These are phyloP conservation scores for Salix brachista DNA, from an alignment of 345 rosid genomes.

Conservation along the genomic window DNA sequence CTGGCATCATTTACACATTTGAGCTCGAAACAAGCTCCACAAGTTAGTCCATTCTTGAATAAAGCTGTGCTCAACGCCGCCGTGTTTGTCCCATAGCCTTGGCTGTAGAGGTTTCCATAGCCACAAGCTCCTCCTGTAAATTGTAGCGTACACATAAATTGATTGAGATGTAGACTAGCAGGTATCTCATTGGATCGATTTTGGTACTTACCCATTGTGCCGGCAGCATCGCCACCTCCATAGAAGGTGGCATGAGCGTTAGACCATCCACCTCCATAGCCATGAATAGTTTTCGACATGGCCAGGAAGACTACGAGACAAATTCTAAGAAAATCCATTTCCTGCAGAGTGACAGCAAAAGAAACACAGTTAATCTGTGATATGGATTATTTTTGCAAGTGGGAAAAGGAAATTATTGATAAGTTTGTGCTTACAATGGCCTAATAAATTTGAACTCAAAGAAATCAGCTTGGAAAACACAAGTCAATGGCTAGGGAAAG, in stretches of 20 bases:
- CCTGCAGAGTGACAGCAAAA: constrained; percentile 10
- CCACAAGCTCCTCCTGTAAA: constrained; percentile 28
- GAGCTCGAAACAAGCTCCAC: constrained; percentile 27
- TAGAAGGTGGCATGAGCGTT: constrained; percentile 46
- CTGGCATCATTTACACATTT: constrained; percentile 20
- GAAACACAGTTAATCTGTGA: neutral
- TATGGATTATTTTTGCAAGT: neutral
- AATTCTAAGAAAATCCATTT: constrained; percentile 38
- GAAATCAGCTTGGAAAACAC: neutral
- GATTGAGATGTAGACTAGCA: neutral
- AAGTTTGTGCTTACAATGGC: constrained; percentile 6
- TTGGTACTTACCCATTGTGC: constrained; percentile 40
- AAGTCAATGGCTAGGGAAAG: constrained; percentile 1
- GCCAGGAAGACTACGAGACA: constrained; percentile 24
- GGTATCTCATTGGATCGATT: neutral
- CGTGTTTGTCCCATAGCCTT: constrained; percentile 28
- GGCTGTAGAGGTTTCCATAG: constrained; percentile 22
- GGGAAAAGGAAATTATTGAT: constrained; percentile 2
- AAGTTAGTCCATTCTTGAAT: constrained; percentile 22
- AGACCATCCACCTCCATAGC: constrained; percentile 35
- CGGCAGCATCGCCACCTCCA: constrained; percentile 46
- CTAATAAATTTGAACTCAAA: neutral
- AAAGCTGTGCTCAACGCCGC: constrained; percentile 30
- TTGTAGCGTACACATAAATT: neutral
- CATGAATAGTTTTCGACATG: constrained; percentile 30